Percentiles rank a stretch among this genome's conserved stretches.
These are phyloP conservation scores for Tuber borchii DNA, from an alignment of 495 filamentous ascomycete genomes.

Conservation along the genomic window DNA sequence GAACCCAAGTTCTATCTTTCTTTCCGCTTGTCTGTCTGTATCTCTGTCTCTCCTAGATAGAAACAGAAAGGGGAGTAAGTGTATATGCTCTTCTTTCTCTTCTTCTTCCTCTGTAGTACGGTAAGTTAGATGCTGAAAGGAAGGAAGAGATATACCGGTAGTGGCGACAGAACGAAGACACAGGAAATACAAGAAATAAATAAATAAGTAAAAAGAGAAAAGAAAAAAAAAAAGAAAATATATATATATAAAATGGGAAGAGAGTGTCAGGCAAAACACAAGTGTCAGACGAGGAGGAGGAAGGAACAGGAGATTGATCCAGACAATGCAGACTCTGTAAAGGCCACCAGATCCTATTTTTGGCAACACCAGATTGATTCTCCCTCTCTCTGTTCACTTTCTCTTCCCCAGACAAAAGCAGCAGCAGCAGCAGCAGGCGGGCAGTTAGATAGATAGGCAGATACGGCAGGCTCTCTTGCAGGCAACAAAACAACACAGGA, in stretches of 20 bases:
- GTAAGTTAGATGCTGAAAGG: not conserved
- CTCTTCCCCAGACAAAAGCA: constrained; percentile 3
- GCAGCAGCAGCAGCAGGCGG: not conserved
- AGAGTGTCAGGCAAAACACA: not conserved
- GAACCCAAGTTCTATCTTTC: not conserved
- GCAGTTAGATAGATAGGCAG: not conserved
- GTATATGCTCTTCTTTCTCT: not conserved
- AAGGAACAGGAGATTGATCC: not conserved
- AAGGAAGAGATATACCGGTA: not conserved
- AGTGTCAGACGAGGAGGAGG: not conserved
- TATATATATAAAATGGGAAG: not conserved
- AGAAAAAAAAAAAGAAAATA: not conserved
- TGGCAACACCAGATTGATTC: not conserved
- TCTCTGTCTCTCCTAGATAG: not conserved
- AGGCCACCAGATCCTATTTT: not conserved
- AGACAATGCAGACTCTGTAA: not conserved
- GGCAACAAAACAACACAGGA: not conserved
- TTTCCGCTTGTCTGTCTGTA: not conserved
- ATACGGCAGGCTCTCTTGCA: not conserved
- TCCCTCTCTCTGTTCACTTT: not conserved
- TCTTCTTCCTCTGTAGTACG: not conserved
- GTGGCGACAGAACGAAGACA: not conserved
- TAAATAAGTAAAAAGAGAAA: not conserved
- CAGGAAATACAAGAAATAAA: constrained; percentile 1
- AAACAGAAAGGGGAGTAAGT: not conserved